Evolutionary conservation across 1,284 basidiomycete genomes (phyloP).

Genomic region (Coriolopsis trogii): DNA sequence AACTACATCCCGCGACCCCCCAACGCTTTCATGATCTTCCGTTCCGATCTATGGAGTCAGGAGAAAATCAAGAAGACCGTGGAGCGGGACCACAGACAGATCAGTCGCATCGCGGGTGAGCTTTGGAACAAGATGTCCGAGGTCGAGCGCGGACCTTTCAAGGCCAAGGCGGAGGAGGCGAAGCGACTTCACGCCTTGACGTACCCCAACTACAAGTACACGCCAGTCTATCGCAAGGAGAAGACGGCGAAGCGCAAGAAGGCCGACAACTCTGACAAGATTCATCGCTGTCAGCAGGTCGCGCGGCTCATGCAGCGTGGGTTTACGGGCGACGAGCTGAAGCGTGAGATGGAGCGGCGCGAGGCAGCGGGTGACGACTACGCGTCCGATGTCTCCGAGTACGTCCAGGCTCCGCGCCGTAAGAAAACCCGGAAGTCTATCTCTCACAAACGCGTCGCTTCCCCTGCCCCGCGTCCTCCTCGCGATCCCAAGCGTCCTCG

Average conservation of each 20-base stretch:
- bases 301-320: conserved; percentile 47
- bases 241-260: conserved; percentile 37
- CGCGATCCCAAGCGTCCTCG: neutral
- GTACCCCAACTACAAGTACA: conserved; percentile 62
- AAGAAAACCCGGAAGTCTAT: conserved; percentile 5
- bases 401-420: conserved; percentile 4
- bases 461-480: conserved; percentile 1
- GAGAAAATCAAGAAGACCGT: conserved; percentile 42
- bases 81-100: conserved; percentile 50
- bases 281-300: conserved; percentile 44
- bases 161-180: conserved; percentile 44
- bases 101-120: conserved; percentile 52
- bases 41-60: conserved; percentile 65
- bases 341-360: conserved; percentile 31
- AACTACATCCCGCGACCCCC: conserved; percentile 72
- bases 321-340: conserved; percentile 40
- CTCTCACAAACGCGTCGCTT: neutral
- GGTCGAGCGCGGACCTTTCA: conserved; percentile 43
- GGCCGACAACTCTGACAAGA: conserved; percentile 34
- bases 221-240: conserved; percentile 40
- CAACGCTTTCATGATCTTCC: conserved; percentile 86
- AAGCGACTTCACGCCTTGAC: conserved; percentile 52
- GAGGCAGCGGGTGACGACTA: conserved; percentile 7
- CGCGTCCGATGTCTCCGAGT: conserved; percentile 12
- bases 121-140: conserved; percentile 44